phyloP scores from a whole-genome alignment of 306 rosid species.

The Citrullus colocynthis region DNA sequence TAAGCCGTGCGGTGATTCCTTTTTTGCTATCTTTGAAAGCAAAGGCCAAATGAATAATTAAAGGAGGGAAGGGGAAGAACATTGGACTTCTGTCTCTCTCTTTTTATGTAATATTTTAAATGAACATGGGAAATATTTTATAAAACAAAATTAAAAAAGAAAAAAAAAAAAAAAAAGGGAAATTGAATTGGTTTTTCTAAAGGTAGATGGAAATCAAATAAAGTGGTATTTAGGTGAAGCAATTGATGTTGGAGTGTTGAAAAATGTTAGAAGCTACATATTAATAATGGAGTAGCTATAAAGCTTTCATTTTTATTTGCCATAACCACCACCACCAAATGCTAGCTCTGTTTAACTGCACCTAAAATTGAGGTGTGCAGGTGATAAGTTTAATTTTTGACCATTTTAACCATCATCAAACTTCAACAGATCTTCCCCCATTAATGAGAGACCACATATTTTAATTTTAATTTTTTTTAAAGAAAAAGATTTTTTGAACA shows the following conservation, averaged over 20 bases:
- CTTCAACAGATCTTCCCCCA: background rate
- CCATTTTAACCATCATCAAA: background rate
- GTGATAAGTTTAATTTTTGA: background rate
- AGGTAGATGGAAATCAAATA: background rate
- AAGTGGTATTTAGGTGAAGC: background rate
- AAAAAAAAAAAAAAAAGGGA: background rate
- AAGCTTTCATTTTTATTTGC: background rate
- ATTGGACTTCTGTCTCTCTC: background rate
- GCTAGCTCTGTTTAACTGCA: background rate
- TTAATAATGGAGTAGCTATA: background rate
- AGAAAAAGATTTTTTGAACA: background rate
- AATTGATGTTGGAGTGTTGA: background rate
- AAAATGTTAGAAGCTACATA: background rate
- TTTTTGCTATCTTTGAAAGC: background rate
- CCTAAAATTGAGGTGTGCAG: conserved; percentile 4
- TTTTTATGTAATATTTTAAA: background rate
- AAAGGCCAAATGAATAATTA: background rate
- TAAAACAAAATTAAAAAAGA: too few species aligned
- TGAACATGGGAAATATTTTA: background rate
- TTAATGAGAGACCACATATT: background rate
- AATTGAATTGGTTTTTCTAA: background rate
- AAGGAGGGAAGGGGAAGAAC: background rate
- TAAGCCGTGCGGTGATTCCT: background rate
- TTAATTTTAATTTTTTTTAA: background rate
- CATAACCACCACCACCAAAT: background rate